Evolutionary conservation across 805 yeast species (phyloP).

Genomic region (Candida suzukii): DNA sequence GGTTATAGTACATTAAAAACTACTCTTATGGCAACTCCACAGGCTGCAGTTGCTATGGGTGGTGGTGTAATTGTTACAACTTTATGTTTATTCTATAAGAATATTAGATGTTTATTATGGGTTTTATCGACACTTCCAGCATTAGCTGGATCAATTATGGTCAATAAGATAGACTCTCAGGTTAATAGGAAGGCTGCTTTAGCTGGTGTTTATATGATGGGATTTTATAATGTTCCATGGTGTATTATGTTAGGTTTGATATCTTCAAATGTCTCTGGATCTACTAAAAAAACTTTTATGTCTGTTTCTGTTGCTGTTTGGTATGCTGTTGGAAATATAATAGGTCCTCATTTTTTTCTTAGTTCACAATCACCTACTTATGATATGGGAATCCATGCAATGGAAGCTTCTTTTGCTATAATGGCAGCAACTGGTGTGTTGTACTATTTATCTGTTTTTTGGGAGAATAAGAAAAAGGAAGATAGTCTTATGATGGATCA

Average conservation of each 20-base stretch:
- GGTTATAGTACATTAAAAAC: slow-evolving; percentile 22
- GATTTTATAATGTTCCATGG: neutral
- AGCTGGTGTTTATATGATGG: neutral
- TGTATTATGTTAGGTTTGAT: slow-evolving; percentile 17
- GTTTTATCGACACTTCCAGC: neutral
- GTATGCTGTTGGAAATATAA: slow-evolving; percentile 57
- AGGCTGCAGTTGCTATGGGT: slow-evolving; percentile 10
- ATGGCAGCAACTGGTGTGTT: neutral
- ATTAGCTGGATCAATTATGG: neutral
- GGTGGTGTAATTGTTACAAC: slow-evolving; percentile 25
- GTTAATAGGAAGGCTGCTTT: neutral
- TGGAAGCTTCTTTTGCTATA: neutral
- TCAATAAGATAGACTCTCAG: neutral
- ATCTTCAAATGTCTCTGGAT: slow-evolving; percentile 48
- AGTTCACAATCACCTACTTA: slow-evolving; percentile 50
- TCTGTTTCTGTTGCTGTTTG: slow-evolving; percentile 50
- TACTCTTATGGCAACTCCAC: slow-evolving; percentile 26
- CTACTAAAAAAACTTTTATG: slow-evolving; percentile 51
- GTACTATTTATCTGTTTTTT: neutral
- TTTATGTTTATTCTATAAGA: slow-evolving; percentile 2
- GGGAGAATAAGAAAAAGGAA: neutral
- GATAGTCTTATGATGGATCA: neutral
- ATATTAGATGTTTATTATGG: slow-evolving; percentile 6
- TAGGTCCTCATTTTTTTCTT: slow-evolving; percentile 66
- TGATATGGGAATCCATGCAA: neutral